Conservation (phyloP, 805 yeast genomes). For the Starmerella davenportii region DNA sequence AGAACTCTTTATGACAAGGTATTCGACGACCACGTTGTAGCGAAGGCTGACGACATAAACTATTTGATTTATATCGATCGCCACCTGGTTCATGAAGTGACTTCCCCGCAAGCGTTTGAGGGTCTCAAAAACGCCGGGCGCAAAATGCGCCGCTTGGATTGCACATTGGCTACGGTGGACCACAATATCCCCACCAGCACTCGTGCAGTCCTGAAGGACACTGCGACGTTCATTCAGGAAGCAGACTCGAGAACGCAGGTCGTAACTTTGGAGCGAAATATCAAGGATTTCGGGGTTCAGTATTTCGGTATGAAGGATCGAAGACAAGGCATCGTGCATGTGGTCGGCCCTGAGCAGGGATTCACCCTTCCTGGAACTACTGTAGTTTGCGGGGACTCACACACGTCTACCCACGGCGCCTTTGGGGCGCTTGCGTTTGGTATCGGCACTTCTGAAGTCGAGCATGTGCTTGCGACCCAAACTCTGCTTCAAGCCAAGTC, state of each 20-base stretch:
- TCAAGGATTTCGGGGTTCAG: constrained; percentile 71
- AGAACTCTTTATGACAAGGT: constrained; percentile 89
- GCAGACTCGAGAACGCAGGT: constrained; percentile 87
- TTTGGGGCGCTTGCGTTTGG: constrained; percentile 96
- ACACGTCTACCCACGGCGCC: constrained; percentile 97
- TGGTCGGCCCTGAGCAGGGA: constrained; percentile 98
- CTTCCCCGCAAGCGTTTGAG: constrained; percentile 98
- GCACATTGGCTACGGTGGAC: constrained; percentile 88
- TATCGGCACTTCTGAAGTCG: constrained; percentile 97
- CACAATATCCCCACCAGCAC: constrained; percentile 93
- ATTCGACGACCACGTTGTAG: constrained; percentile 84
- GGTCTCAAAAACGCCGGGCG: constrained; percentile 81
- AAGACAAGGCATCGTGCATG: constrained; percentile 96
- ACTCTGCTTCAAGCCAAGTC: constrained; percentile 82
- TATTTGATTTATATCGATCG: constrained; percentile 82
- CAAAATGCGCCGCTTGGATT: constrained; percentile 72
- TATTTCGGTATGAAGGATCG: constrained; percentile 88
- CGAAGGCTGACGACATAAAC: constrained; percentile 74
- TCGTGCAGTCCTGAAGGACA: constrained; percentile 55
- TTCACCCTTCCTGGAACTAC: constrained; percentile 97
- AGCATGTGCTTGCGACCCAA: constrained; percentile 96
- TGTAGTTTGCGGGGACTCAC: constrained; percentile 98
- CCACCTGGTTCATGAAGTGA: constrained; percentile 94
- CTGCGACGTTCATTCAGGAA: constrained; percentile 68
- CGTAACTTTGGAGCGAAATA: constrained; percentile 80